These are phyloP conservation scores for Penicillium soppii DNA, from an alignment of 495 filamentous ascomycete genomes.

Conservation along the genomic window DNA sequence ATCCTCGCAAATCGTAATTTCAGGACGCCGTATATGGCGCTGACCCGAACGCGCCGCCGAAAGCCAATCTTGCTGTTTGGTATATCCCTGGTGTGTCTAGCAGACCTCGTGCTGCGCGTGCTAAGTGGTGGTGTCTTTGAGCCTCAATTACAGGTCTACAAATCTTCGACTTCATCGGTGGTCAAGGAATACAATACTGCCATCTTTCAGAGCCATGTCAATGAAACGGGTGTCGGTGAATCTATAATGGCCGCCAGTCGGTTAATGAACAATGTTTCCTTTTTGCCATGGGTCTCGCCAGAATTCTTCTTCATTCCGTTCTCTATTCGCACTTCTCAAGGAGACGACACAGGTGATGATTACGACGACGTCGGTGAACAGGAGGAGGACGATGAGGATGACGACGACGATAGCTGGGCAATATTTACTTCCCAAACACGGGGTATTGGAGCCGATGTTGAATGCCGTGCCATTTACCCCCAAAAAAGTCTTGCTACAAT, in stretches of 20 bases:
- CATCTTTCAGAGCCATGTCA: neutral
- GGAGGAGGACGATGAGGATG: neutral
- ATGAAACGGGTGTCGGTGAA: neutral
- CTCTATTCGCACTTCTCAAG: neutral
- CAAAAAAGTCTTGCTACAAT: neutral
- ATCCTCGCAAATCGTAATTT: neutral
- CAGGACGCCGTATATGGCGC: neutral
- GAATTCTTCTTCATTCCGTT: neutral
- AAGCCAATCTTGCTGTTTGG: neutral
- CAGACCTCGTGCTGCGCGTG: neutral
- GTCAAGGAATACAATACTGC: neutral
- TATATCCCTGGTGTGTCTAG: neutral
- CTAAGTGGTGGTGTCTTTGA: neutral
- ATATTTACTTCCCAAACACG: slow-evolving; percentile 14
- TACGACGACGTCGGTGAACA: neutral
- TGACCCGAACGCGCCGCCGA: neutral
- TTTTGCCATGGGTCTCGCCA: neutral
- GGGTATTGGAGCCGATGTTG: slow-evolving; percentile 15
- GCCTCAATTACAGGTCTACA: neutral
- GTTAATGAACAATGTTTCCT: neutral
- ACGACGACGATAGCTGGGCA: neutral
- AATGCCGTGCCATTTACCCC: slow-evolving; percentile 1
- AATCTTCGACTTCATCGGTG: neutral
- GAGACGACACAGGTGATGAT: neutral
- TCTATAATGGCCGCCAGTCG: neutral